phyloP scores from a whole-genome alignment of 768 basidiomycete species.

The Lactarius quietus region DNA sequence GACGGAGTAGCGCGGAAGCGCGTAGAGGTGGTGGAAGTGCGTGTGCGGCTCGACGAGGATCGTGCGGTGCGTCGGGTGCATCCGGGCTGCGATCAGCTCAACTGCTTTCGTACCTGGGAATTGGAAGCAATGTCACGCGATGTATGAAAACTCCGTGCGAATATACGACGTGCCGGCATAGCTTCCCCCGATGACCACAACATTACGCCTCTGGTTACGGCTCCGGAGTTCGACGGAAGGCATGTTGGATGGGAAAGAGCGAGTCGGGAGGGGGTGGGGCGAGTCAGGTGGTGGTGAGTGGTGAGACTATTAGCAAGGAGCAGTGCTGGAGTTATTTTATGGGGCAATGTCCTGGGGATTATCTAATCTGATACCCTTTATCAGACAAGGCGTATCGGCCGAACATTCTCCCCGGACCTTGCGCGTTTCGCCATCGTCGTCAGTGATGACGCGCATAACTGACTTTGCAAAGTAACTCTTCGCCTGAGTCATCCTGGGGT shows the following conservation, averaged over 20 bases:
- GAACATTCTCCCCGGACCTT: too few relatives aligned
- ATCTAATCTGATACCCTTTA: slow-evolving; percentile 1
- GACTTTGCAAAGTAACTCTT: too few relatives aligned
- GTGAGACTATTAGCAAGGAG: slow-evolving; percentile 24
- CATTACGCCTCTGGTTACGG: slow-evolving; percentile 28
- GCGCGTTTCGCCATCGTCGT: too few relatives aligned
- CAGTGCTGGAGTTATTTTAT: not conserved
- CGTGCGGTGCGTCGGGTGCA: slow-evolving; percentile 30
- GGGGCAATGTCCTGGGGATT: not conserved
- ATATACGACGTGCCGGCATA: slow-evolving; percentile 32
- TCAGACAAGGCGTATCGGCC: not conserved
- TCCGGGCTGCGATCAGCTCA: slow-evolving; percentile 27
- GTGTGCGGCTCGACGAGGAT: slow-evolving; percentile 37
- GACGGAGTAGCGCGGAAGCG: slow-evolving; percentile 35
- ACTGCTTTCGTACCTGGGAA: slow-evolving; percentile 27
- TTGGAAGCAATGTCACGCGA: not conserved
- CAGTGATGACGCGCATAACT: not conserved
- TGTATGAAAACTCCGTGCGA: not conserved
- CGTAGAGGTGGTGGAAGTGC: slow-evolving; percentile 37
- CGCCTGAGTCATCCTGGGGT: too few relatives aligned
- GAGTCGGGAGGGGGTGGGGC: not conserved
- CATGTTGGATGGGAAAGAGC: not conserved
- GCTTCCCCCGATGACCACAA: slow-evolving; percentile 37
- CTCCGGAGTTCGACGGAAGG: slow-evolving; percentile 1
- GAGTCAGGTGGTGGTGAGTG: slow-evolving; percentile 6